A percentile compares a stretch with the other conserved stretches of the same genome.
These are phyloP conservation scores for Sordariomycetes sp. DNA, from an alignment of 2,329 filamentous ascomycete genomes.

Conservation along the genomic window DNA sequence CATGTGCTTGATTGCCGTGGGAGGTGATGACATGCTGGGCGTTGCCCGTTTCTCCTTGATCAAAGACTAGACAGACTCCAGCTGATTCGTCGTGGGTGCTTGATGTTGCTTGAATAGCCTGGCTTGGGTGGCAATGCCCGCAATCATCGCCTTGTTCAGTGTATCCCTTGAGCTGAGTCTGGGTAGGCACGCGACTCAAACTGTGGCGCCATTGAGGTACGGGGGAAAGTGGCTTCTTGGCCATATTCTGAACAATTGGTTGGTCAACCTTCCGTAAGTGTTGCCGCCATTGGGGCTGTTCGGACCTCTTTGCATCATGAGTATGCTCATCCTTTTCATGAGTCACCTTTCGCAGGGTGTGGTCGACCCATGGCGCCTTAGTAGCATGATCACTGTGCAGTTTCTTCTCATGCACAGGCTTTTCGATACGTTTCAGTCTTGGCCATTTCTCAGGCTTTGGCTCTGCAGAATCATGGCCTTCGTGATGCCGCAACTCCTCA, in stretches of 20 bases:
- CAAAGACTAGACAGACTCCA: constrained; percentile 1
- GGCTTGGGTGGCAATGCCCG: background rate
- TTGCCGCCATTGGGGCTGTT: no score
- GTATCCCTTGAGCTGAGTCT: no score
- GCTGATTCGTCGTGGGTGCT: background rate
- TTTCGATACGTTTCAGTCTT: background rate
- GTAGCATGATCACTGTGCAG: background rate
- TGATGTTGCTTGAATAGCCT: background rate
- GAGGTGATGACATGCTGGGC: constrained; percentile 1
- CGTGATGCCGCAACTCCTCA: no score
- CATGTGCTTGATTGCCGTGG: background rate
- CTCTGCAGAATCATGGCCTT: no score
- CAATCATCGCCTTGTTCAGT: no score
- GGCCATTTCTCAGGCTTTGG: background rate
- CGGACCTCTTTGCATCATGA: no score
- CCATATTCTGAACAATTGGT: no score
- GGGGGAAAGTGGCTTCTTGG: no score
- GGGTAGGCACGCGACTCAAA: no score
- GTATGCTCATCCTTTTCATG: background rate
- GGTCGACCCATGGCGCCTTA: background rate
- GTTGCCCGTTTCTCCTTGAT: background rate
- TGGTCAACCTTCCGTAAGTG: no score
- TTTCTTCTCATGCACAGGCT: background rate
- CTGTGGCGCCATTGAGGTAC: no score
- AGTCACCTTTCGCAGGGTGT: background rate